Conservation (phyloP, 139 green algal species). For the Chlorella sp. region DNA sequence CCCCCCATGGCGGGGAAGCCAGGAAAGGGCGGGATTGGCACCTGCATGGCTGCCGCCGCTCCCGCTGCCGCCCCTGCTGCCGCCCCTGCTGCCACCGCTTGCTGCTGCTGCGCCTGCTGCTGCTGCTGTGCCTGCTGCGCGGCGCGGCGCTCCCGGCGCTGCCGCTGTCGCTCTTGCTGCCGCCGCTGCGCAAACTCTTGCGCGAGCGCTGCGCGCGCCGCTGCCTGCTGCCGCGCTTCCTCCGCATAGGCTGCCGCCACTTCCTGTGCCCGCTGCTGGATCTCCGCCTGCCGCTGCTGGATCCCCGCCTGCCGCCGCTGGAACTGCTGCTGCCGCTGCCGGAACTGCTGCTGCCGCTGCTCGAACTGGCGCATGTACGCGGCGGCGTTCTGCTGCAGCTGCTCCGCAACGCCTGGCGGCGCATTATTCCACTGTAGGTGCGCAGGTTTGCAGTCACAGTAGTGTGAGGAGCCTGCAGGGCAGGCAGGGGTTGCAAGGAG, state of each 20-base stretch:
- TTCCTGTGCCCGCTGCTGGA: neutral
- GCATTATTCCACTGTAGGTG: constrained; percentile 4
- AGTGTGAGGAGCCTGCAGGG: neutral
- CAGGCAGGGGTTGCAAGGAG: too few relatives aligned
- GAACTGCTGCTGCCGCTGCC: neutral
- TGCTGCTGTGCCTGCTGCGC: neutral
- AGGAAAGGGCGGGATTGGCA: neutral
- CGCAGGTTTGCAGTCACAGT: constrained; percentile 18
- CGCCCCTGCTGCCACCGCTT: neutral
- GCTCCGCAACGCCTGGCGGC: neutral
- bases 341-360: neutral
- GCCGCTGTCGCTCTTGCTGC: neutral
- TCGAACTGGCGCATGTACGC: neutral
- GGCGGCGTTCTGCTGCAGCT: neutral
- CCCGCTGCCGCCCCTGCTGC: neutral
- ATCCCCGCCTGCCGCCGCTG: too few relatives aligned
- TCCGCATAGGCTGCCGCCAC: neutral
- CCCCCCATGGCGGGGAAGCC: too few relatives aligned
- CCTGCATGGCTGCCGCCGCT: neutral
- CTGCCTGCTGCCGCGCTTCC: neutral
- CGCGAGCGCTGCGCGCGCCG: neutral
- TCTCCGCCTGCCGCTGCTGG: neutral
- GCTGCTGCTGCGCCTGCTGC: neutral
- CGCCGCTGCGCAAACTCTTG: neutral
- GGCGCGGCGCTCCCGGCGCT: neutral